Conservation (phyloP, 2,329 filamentous ascomycete genomes). For the Calonectria honghensis region DNA sequence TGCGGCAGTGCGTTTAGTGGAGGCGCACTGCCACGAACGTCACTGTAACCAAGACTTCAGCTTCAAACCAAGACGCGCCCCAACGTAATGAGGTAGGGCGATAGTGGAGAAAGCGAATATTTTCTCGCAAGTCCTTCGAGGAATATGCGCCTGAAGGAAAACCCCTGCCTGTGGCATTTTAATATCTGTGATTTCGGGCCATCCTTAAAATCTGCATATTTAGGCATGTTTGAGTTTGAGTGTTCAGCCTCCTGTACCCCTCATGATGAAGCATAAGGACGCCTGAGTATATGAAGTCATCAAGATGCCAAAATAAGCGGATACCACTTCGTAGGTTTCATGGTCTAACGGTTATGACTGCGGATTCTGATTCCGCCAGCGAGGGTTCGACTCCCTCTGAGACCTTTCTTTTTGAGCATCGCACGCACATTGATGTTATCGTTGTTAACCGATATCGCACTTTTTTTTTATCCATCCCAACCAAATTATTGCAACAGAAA, state of each 20-base stretch:
- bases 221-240: not conserved
- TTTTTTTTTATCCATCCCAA: not conserved
- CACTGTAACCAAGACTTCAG: not conserved
- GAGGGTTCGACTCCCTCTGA: slow-evolving; percentile 54
- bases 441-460: not conserved
- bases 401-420: slow-evolving; percentile 44
- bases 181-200: not conserved
- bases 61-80: not conserved
- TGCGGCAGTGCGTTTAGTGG: slow-evolving; percentile 11
- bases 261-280: not conserved
- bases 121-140: not conserved
- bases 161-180: not conserved
- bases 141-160: not conserved
- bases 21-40: slow-evolving; percentile 15
- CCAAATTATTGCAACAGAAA: not conserved
- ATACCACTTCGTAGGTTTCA: slow-evolving; percentile 39
- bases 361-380: slow-evolving; percentile 56
- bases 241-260: not conserved
- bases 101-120: not conserved
- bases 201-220: not conserved
- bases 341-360: slow-evolving; percentile 54
- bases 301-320: slow-evolving; percentile 31
- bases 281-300: not conserved
- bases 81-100: not conserved
- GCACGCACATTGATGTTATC: not conserved